phyloP scores from a whole-genome alignment of 345 rosid species.

The Salix koriyanagi region DNA sequence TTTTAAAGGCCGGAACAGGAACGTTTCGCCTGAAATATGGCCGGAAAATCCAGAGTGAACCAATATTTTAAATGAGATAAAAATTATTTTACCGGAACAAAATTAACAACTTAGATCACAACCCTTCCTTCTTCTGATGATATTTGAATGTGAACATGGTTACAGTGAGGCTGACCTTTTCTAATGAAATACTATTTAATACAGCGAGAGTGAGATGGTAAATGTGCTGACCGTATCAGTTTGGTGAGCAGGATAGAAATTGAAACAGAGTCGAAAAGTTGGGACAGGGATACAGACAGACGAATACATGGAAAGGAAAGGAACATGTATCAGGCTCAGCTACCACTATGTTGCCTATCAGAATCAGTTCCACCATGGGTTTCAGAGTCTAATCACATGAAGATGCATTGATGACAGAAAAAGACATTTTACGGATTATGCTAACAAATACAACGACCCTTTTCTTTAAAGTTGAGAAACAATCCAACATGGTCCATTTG shows the following conservation, averaged over 20 bases:
- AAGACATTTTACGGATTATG: not conserved
- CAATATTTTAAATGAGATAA: too few relatives aligned
- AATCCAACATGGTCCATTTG: not conserved
- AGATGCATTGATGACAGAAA: constrained; percentile 1
- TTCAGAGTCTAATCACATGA: not conserved
- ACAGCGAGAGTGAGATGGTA: not conserved
- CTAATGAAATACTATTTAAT: too few relatives aligned
- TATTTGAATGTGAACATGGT: not conserved
- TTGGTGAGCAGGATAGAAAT: not conserved
- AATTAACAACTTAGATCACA: not conserved
- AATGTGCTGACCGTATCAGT: not conserved
- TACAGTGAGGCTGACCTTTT: not conserved
- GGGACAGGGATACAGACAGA: not conserved
- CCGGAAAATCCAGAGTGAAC: too few relatives aligned
- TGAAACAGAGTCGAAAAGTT: not conserved
- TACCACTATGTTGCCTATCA: not conserved
- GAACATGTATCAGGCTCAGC: not conserved
- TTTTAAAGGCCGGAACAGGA: too few relatives aligned
- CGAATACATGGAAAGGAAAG: not conserved
- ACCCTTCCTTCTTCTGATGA: not conserved
- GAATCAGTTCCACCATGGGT: not conserved
- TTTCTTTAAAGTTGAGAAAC: not conserved
- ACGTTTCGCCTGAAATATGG: too few relatives aligned
- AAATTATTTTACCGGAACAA: too few relatives aligned
- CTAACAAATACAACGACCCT: not conserved